Conservation (phyloP, 1,139 yeast genomes). For the Kurtzmaniella quercitrusa region DNA sequence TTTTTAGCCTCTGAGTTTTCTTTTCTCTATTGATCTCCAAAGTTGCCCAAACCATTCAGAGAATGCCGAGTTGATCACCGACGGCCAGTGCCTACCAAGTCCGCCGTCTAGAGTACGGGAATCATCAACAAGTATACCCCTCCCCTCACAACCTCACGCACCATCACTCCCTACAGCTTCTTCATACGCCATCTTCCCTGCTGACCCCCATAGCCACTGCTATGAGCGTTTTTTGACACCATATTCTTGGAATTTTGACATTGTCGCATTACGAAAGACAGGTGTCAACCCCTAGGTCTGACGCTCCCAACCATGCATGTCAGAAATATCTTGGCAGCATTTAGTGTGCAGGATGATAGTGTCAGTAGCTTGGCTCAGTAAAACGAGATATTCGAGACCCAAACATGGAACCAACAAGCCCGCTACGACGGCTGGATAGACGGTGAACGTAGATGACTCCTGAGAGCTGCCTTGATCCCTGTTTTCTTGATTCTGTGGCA, state of each 20-base stretch:
- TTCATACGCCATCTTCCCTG: no score
- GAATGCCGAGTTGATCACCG: neutral
- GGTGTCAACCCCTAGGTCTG: neutral
- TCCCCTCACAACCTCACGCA: no score
- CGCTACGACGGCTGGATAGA: no score
- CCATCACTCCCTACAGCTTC: no score
- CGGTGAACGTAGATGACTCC: neutral
- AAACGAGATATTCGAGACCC: neutral
- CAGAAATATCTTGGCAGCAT: neutral
- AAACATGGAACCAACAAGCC: no score
- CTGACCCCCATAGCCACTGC: neutral
- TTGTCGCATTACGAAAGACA: neutral
- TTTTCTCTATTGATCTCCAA: neutral
- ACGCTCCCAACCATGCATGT: slow-evolving; percentile 1
- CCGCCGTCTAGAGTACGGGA: no score
- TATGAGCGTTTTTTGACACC: neutral
- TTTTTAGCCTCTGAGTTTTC: no score
- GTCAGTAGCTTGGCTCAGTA: neutral
- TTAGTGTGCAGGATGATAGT: neutral
- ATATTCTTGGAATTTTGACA: neutral
- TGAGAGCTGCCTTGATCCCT: neutral
- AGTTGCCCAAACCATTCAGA: neutral
- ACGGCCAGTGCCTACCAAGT: no score
- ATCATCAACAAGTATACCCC: no score
- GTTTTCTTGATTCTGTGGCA: neutral